phyloP scores from a whole-genome alignment of 108 stramenopile genomes.

The Aurantiochytrium sp. region DNA sequence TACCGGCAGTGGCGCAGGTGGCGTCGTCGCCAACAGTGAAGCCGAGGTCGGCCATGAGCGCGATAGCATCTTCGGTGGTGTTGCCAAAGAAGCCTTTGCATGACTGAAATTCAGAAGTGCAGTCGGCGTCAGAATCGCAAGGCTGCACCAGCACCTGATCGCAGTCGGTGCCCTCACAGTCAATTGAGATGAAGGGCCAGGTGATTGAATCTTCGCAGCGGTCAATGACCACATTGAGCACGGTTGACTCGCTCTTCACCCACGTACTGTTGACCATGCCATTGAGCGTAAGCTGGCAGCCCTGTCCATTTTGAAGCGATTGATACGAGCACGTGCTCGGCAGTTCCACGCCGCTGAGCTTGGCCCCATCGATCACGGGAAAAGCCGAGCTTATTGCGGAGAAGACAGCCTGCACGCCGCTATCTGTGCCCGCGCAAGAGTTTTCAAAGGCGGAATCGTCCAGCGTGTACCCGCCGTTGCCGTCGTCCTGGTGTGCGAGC shows the following conservation, averaged over 20 bases:
- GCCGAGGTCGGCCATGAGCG: neutral
- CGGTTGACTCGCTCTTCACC: neutral
- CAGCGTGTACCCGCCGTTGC: neutral
- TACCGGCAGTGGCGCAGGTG: neutral
- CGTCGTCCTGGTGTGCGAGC: neutral
- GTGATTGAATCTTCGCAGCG: neutral
- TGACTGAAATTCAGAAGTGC: neutral
- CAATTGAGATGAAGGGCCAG: neutral
- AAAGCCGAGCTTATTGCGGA: neutral
- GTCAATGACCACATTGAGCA: neutral
- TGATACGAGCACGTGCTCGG: neutral
- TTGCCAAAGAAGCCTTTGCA: neutral
- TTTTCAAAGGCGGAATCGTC: neutral
- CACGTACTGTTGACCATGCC: neutral
- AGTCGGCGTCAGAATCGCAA: neutral
- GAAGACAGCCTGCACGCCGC: neutral
- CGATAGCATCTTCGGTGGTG: neutral
- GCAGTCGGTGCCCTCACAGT: neutral
- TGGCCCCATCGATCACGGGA: neutral
- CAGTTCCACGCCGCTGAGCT: neutral
- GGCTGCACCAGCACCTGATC: neutral
- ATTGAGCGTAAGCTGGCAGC: neutral
- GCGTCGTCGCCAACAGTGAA: neutral
- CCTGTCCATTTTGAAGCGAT: neutral
- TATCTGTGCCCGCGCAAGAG: neutral